phyloP scores from a whole-genome alignment of 1,139 yeast genomes.

The Geotrichum australiense region DNA sequence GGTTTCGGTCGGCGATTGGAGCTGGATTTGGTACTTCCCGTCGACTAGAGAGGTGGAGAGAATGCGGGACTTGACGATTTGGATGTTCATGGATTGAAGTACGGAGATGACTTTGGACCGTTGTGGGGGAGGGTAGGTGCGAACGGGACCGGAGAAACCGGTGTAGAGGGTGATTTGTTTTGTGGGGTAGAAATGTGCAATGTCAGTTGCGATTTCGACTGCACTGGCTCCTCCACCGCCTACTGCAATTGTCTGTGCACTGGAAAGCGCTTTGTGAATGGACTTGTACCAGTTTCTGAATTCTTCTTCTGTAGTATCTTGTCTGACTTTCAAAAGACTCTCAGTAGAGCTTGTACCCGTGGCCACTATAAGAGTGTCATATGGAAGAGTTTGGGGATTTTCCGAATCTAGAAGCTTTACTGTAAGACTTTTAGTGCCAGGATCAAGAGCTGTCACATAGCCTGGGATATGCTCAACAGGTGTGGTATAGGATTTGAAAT shows the following conservation, averaged over 20 bases:
- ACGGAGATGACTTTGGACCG: conserved; percentile 1
- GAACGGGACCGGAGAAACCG: conserved; percentile 8
- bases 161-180: conserved; percentile 9
- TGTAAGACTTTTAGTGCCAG: too few species aligned
- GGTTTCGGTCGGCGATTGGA: conserved; percentile 7
- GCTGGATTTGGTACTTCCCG: background rate
- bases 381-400: too few species aligned
- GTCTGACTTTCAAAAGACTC: too few species aligned
- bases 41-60: background rate
- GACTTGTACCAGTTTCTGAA: too few species aligned
- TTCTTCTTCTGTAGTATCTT: too few species aligned
- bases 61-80: conserved; percentile 6
- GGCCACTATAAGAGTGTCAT: too few species aligned
- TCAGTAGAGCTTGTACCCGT: too few species aligned
- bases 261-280: background rate
- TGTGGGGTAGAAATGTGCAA: conserved; percentile 8
- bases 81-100: background rate
- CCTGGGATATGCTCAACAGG: too few species aligned
- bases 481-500: too few species aligned
- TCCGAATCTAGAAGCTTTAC: too few species aligned
- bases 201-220: conserved; percentile 10
- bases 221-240: conserved; percentile 14
- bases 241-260: conserved; percentile 7
- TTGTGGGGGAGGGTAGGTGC: background rate
- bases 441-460: too few species aligned